phyloP scores from a whole-genome alignment of 129 eudicot species.

The Arctium minus region DNA sequence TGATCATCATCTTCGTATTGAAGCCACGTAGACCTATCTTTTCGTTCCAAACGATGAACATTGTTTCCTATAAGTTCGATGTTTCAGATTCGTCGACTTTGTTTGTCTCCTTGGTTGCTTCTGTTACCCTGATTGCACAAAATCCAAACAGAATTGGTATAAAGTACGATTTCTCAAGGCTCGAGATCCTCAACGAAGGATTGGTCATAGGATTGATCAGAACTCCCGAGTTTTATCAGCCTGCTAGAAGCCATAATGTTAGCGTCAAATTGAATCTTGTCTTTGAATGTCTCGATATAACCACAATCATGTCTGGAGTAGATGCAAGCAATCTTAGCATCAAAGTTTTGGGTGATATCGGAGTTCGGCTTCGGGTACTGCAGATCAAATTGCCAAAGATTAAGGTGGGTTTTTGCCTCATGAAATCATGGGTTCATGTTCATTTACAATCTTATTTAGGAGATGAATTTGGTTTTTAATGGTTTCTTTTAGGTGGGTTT shows the following conservation, averaged over 20 bases:
- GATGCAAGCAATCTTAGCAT: slow-evolving; percentile 22
- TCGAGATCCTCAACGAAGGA: slow-evolving; percentile 38
- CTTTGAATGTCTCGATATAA: slow-evolving; percentile 37
- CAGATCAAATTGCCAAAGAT: slow-evolving; percentile 46
- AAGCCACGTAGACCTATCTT: slow-evolving; percentile 56
- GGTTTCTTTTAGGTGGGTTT: slow-evolving; percentile 37
- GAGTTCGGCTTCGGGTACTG: slow-evolving; percentile 31
- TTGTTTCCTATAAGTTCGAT: slow-evolving; percentile 45
- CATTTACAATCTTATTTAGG: neutral
- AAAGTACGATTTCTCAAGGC: slow-evolving; percentile 32
- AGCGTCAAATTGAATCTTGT: slow-evolving; percentile 33
- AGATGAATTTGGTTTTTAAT: neutral
- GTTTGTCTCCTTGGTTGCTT: slow-evolving; percentile 42
- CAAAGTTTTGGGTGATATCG: slow-evolving; percentile 50
- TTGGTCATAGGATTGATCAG: slow-evolving; percentile 46
- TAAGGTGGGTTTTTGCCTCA: slow-evolving; percentile 36
- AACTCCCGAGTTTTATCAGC: slow-evolving; percentile 54
- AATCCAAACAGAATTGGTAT: slow-evolving; percentile 59
- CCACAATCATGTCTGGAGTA: slow-evolving; percentile 31
- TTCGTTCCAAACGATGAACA: slow-evolving; percentile 30
- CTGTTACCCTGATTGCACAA: slow-evolving; percentile 38
- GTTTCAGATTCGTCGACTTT: slow-evolving; percentile 18
- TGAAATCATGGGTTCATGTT: neutral
- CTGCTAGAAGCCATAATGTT: slow-evolving; percentile 52
- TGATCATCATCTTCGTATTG: slow-evolving; percentile 33